phyloP scores from a whole-genome alignment of 2,329 filamentous ascomycete species.

The Fusarium liriodendri region DNA sequence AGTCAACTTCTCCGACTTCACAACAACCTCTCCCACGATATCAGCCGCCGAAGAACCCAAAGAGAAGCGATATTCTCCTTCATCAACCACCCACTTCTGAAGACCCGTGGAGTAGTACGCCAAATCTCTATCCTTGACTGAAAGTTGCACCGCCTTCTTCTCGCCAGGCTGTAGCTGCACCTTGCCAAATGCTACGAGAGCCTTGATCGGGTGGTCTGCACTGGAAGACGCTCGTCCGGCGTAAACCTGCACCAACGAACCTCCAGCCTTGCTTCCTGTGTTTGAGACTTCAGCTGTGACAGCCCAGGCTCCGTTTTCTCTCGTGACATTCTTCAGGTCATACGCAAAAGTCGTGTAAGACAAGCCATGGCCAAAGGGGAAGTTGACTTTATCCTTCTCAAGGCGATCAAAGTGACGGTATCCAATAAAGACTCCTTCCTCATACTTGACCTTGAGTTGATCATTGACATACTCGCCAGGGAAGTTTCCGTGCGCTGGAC shows the following conservation, averaged over 20 bases:
- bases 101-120: slow-evolving; percentile 42
- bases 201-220: slow-evolving; percentile 43
- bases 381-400: slow-evolving; percentile 64
- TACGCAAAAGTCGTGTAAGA: slow-evolving; percentile 73
- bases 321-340: slow-evolving; percentile 56
- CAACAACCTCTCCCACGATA: neutral
- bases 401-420: slow-evolving; percentile 74
- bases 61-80: slow-evolving; percentile 42
- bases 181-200: slow-evolving; percentile 47
- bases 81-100: slow-evolving; percentile 44
- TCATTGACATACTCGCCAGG: slow-evolving; percentile 53
- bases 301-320: slow-evolving; percentile 63
- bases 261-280: slow-evolving; percentile 60
- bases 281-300: slow-evolving; percentile 67
- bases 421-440: slow-evolving; percentile 75
- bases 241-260: slow-evolving; percentile 67
- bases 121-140: slow-evolving; percentile 37
- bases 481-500: slow-evolving; percentile 72
- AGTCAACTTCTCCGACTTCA: neutral
- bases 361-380: slow-evolving; percentile 74
- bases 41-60: slow-evolving; percentile 43
- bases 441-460: slow-evolving; percentile 63
- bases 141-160: slow-evolving; percentile 21
- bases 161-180: slow-evolving; percentile 38
- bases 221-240: slow-evolving; percentile 22